These are phyloP conservation scores for Mycosphaerelloides madeirae DNA, from an alignment of 2,329 filamentous ascomycete species.

Conservation along the genomic window DNA sequence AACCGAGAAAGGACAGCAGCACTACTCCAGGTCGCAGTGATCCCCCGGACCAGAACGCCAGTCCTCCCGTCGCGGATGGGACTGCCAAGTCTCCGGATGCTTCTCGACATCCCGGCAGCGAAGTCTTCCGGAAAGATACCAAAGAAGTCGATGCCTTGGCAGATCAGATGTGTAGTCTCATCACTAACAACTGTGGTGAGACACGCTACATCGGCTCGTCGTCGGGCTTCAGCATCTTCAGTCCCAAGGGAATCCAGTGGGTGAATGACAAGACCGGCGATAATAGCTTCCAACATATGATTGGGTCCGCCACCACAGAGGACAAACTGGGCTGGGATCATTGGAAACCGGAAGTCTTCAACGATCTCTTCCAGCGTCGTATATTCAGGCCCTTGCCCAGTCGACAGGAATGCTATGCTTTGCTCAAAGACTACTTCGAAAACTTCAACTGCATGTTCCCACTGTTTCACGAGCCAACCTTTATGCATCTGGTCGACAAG, in stretches of 20 bases:
- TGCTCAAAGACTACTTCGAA: constrained; percentile 91
- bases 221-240: constrained; percentile 98
- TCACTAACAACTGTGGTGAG: constrained; percentile 91
- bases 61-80: constrained; percentile 4
- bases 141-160: constrained; percentile 54
- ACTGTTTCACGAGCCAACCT: constrained; percentile 93
- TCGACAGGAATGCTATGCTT: constrained; percentile 79
- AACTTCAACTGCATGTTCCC: constrained; percentile 99
- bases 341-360: constrained; percentile 97
- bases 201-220: constrained; percentile 96
- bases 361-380: constrained; percentile 80
- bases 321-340: constrained; percentile 95
- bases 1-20: constrained; percentile 9
- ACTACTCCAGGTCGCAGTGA: constrained; percentile 12
- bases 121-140: constrained; percentile 6
- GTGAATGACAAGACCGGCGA: constrained; percentile 98
- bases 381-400: constrained; percentile 79
- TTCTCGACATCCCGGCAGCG: not conserved
- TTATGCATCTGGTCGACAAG: constrained; percentile 93
- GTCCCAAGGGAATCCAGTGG: constrained; percentile 96
- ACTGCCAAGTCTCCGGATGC: constrained; percentile 9
- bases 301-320: constrained; percentile 74
- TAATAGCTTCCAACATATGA: constrained; percentile 89
- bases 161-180: constrained; percentile 98
- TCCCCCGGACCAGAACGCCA: constrained; percentile 5